A percentile compares a stretch with the other conserved stretches of the same genome.
These are phyloP conservation scores for Yamadazyma triangularis DNA, from an alignment of 1,139 yeast genomes.

Conservation along the genomic window DNA sequence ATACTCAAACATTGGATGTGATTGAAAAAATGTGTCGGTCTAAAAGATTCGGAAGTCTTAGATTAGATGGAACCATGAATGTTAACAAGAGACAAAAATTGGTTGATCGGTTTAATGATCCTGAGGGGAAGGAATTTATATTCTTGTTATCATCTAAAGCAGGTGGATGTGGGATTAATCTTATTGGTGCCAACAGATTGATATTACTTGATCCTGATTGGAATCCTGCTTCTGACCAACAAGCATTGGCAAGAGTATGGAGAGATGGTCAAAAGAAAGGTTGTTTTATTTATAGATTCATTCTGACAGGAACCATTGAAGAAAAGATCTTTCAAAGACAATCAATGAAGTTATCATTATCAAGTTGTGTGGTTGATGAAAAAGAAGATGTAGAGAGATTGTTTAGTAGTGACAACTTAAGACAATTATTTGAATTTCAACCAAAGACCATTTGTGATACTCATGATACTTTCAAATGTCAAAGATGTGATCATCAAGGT, in stretches of 20 bases:
- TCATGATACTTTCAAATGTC: slow-evolving; percentile 88
- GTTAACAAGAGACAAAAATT: slow-evolving; percentile 90
- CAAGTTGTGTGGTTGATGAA: slow-evolving; percentile 96
- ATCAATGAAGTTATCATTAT: slow-evolving; percentile 88
- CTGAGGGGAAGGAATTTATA: slow-evolving; percentile 82
- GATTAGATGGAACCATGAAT: slow-evolving; percentile 90
- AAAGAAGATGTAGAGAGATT: slow-evolving; percentile 92
- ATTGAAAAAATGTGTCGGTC: slow-evolving; percentile 81
- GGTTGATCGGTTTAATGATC: slow-evolving; percentile 88
- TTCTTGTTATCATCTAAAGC: slow-evolving; percentile 92
- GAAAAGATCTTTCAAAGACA: slow-evolving; percentile 96
- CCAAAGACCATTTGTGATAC: slow-evolving; percentile 78
- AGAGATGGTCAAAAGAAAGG: slow-evolving; percentile 98
- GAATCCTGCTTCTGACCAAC: slow-evolving; percentile 99
- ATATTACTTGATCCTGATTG: slow-evolving; percentile 94
- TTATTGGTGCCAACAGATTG: slow-evolving; percentile 92
- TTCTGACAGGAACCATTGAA: slow-evolving; percentile 92
- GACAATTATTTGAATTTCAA: slow-evolving; percentile 70
- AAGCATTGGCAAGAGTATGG: slow-evolving; percentile 97
- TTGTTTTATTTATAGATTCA: slow-evolving; percentile 90
- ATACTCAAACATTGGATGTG: slow-evolving; percentile 88
- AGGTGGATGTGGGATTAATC: slow-evolving; percentile 97
- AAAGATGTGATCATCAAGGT: slow-evolving; percentile 56
- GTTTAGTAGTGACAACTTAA: slow-evolving; percentile 76
- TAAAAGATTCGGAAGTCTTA: slow-evolving; percentile 68